Base-by-base conservation (phyloP, 2,329 filamentous ascomycete genomes). In the Fusarium armeniacum region DNA sequence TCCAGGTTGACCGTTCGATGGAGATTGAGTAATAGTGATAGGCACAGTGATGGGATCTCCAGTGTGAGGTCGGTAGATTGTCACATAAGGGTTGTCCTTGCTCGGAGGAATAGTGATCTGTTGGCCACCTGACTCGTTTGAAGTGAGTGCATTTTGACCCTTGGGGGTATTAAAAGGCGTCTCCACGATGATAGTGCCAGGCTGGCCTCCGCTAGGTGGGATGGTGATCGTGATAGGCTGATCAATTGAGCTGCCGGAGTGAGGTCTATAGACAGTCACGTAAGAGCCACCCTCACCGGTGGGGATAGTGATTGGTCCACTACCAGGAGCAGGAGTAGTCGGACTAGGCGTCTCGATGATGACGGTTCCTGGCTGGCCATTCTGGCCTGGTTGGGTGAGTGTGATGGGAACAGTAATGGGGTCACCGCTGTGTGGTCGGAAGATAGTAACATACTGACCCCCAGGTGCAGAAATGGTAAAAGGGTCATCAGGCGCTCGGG, bases 361-460 rank as follows among this genome's bases (percentile, higher is more conserved):
- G 12, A 68, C 32, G 12, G 65, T 69, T 15, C 65, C 67, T 35
- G 67, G 67, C 15, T 65, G 49, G 6, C 50, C 54, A 16, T 70
- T 70, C 13, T 33, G 26, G 0, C 67, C 53, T 6, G 53, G 33
- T 44, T 68, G 67, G 8, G 67, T 70, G 33, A 70, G 60, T 4
- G 67, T 70, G 9, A 71, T 68, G 33, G 67, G 63, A 5, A 45
- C 35, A 13, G 67, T 57, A 15, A 70, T 70, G 12, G 67, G 51
- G 4, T 70, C 67, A 16, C 67, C 67, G 9, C 58, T 63, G n/a
- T 70, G 67, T 7, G 67, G 67, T 26, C 67, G 50, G 28, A 68
- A 70, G 18, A 71, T 32, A 1, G 67, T 70, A 4, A 64, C 54
- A 33, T 38, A 70, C 32, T 51, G 54, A 3, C 44, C 53, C 20